Percentiles rank a stretch among this genome's conserved stretches.
Evolutionary conservation across 2,329 filamentous ascomycete genomes (phyloP).

Genomic region (Fusarium cicatricum): DNA sequence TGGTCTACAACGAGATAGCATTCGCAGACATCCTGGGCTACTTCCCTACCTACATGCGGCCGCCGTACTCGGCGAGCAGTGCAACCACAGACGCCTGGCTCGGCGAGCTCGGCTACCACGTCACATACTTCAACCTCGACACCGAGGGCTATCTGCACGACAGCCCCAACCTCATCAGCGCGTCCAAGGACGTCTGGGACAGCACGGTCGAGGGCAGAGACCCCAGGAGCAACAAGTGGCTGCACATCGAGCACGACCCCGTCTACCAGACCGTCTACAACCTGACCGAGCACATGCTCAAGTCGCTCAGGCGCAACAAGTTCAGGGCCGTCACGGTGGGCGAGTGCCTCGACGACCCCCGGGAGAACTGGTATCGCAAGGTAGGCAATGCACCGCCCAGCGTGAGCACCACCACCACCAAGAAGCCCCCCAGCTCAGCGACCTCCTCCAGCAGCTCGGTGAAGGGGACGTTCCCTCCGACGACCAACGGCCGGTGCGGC

Average conservation of each 20-base stretch:
- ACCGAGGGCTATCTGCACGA: slow-evolving; percentile 67
- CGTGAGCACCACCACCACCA: background rate
- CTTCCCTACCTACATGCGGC: slow-evolving; percentile 55
- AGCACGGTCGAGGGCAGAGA: slow-evolving; percentile 46
- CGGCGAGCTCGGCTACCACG: slow-evolving; percentile 61
- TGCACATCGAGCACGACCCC: slow-evolving; percentile 63
- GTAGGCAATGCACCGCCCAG: slow-evolving; percentile 23
- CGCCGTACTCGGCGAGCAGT: slow-evolving; percentile 57
- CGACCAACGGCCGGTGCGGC: slow-evolving; percentile 39
- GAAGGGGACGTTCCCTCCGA: slow-evolving; percentile 28
- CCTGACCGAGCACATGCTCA: slow-evolving; percentile 54
- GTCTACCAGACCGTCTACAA: slow-evolving; percentile 55
- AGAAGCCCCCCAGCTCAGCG: slow-evolving; percentile 7
- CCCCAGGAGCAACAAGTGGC: slow-evolving; percentile 47
- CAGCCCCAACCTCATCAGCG: slow-evolving; percentile 55
- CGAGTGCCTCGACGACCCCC: slow-evolving; percentile 62
- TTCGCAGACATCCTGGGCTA: slow-evolving; percentile 51
- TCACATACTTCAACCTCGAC: slow-evolving; percentile 68
- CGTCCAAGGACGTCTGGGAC: slow-evolving; percentile 53
- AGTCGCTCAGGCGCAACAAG: slow-evolving; percentile 51
- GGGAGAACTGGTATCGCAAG: slow-evolving; percentile 60
- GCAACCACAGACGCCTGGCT: slow-evolving; percentile 50
- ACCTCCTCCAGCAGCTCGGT: slow-evolving; percentile 21
- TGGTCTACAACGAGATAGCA: slow-evolving; percentile 54
- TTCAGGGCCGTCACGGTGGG: slow-evolving; percentile 56